Base-by-base conservation (phyloP, 2,329 filamentous ascomycete genomes). In the Microdochium trichocladiopsis region DNA sequence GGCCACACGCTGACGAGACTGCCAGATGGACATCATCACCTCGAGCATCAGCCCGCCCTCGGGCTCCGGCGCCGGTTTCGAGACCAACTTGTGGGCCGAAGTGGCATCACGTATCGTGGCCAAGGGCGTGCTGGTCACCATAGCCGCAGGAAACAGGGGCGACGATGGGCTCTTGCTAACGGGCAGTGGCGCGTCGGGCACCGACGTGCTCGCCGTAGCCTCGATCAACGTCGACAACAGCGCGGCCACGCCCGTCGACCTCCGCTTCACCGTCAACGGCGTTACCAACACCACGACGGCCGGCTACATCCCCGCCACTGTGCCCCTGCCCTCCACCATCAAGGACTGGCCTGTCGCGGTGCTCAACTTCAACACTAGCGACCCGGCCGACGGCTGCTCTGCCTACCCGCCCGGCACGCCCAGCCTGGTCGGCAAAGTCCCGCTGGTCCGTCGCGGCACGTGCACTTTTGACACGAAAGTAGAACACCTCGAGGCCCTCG, bases 111-210 rank as follows among this genome's bases (percentile, higher is more conserved):
- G 69, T 24, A 67, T 74, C 47, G 70, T 68, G 10, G 69, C 73
- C 10, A 62, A 71, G 23, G 77, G 77, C 8, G 66, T 80, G 1
- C 70, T 78, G 9, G 69, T 79, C n/a, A 72, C 73, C 11, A 72
- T 79, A 22, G 72, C 77, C 2, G 76, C 73, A 4, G 78, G 78
- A 12, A 82, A 82, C 51, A 70, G 73, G 16, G 78, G 78, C 24
- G 64, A 64, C 14, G 62, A 65, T 10, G 78, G 78, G 0, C 69
- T 77, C 0, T 79, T 80, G 60, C 76, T 71, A 25, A 65, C 67
- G 4, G 66, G 64, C 45, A 67, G 64, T 4, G 74, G 72, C 3
- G 66, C 73, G 2, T 67, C 70, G 5, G 73, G 71, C 3, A 65
- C 63, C 28, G 65, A 70, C 18, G 71, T 74, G 3, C 66, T 74